phyloP scores from a whole-genome alignment of 495 filamentous ascomycete genomes.

The Cercophora scortea region DNA sequence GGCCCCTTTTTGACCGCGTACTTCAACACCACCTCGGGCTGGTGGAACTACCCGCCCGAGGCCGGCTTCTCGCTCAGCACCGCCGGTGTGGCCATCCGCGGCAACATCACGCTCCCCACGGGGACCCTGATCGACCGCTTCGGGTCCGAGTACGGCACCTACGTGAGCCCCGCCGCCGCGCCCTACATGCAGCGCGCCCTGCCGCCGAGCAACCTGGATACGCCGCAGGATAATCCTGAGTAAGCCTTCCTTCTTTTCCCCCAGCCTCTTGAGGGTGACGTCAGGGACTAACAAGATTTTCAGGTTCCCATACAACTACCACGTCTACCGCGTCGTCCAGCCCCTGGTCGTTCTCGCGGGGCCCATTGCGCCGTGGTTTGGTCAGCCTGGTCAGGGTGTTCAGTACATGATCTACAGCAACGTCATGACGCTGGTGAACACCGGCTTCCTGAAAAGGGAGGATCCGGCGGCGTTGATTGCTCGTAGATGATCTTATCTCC shows the following conservation, averaged over 20 bases:
- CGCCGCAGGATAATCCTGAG: constrained; percentile 20
- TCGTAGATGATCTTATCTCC: neutral
- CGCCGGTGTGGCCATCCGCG: constrained; percentile 28
- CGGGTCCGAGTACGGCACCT: constrained; percentile 38
- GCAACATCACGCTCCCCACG: constrained; percentile 34
- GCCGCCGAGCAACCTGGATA: constrained; percentile 43
- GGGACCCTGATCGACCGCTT: constrained; percentile 50
- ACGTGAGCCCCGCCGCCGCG: constrained; percentile 38
- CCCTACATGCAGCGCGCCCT: constrained; percentile 46
- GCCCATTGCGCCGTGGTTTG: constrained; percentile 49
- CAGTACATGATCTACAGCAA: constrained; percentile 29
- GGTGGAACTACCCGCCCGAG: constrained; percentile 32
- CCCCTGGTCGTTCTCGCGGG: constrained; percentile 38
- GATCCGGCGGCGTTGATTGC: constrained; percentile 8
- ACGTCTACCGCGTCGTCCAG: constrained; percentile 43
- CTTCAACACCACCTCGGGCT: constrained; percentile 25
- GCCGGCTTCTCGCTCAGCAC: constrained; percentile 34
- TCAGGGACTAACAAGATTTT: no score
- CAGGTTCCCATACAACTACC: constrained; percentile 47
- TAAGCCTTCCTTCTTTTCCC: neutral
- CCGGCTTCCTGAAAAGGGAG: constrained; percentile 9
- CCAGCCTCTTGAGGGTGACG: no score
- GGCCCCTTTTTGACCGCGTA: constrained; percentile 40
- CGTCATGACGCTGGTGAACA: constrained; percentile 8
- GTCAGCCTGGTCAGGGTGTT: constrained; percentile 48